Percentiles rank a stretch among this genome's conserved stretches.
Evolutionary conservation across 345 rosid genomes (phyloP).

Genomic region (Citrus sp.): DNA sequence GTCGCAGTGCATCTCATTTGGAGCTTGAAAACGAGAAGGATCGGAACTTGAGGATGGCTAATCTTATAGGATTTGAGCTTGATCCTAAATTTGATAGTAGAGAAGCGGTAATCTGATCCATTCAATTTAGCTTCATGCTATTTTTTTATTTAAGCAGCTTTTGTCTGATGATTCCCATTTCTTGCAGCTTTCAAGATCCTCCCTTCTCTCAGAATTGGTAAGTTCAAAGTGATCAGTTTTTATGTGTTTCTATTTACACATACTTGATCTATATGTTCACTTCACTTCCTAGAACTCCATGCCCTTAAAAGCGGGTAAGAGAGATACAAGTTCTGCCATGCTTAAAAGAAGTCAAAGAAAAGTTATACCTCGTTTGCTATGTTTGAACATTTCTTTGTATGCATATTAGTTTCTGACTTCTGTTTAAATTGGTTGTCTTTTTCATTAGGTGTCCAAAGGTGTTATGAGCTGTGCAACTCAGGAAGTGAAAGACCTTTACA

Average conservation of each 20-base stretch:
- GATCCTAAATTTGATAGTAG: slow-evolving; percentile 83
- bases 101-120: slow-evolving; percentile 60
- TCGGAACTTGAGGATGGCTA: slow-evolving; percentile 88
- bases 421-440: slow-evolving; percentile 8
- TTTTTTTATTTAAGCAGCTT: background rate
- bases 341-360: background rate
- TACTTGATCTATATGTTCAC: background rate
- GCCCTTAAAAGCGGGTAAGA: background rate
- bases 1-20: slow-evolving; percentile 65
- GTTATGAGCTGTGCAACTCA: slow-evolving; percentile 91
- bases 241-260: background rate
- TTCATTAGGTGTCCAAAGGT: slow-evolving; percentile 73
- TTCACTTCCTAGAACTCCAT: background rate
- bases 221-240: slow-evolving; percentile 22
- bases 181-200: slow-evolving; percentile 80
- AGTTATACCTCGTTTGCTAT: background rate
- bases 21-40: slow-evolving; percentile 93
- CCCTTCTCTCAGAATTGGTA: slow-evolving; percentile 89
- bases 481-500: slow-evolving; percentile 93
- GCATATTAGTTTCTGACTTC: background rate
- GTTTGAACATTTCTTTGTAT: background rate
- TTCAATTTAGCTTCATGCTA: slow-evolving; percentile 5
- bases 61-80: slow-evolving; percentile 90
- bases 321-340: background rate
- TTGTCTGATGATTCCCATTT: slow-evolving; percentile 12